Evolutionary conservation across 768 basidiomycete genomes (phyloP).

Genomic region (Pleurotus platypus): DNA sequence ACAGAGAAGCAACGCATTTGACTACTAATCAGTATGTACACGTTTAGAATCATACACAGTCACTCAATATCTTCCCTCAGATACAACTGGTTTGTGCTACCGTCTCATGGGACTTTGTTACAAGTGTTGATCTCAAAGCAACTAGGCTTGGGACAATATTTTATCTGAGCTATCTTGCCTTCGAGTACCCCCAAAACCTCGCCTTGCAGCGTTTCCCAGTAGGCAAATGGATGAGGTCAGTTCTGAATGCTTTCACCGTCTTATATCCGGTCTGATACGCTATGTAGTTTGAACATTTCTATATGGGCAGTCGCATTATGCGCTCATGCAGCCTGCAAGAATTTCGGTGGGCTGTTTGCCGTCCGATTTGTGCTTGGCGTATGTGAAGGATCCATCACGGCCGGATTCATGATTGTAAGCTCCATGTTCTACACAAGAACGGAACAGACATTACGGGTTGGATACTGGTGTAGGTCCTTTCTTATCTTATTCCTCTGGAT

Average conservation of each 20-base stretch:
- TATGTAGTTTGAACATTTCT: constrained; percentile 55
- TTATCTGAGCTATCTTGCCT: constrained; percentile 65
- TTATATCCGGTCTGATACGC: background rate
- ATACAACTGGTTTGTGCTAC: constrained; percentile 55
- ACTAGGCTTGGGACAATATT: constrained; percentile 72
- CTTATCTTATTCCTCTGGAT: background rate
- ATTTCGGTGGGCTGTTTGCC: constrained; percentile 61
- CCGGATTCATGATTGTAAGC: constrained; percentile 74
- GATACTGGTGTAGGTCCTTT: constrained; percentile 69
- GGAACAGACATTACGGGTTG: constrained; percentile 66
- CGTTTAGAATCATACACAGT: background rate
- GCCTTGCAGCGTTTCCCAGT: constrained; percentile 72
- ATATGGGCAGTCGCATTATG: constrained; percentile 62
- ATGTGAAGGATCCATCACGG: constrained; percentile 70
- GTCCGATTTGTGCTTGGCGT: constrained; percentile 65
- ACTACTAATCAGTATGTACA: constrained; percentile 57
- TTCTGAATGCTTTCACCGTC: background rate
- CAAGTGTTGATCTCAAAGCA: background rate
- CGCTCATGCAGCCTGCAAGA: constrained; percentile 67
- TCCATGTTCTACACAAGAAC: constrained; percentile 76
- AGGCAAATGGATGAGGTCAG: constrained; percentile 77
- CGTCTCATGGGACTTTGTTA: too few species aligned
- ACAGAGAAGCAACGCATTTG: constrained; percentile 56
- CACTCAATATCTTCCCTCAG: constrained; percentile 23
- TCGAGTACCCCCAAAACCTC: constrained; percentile 74